phyloP scores from a whole-genome alignment of 257 asterid species.

The Solanum chiquidenum region DNA sequence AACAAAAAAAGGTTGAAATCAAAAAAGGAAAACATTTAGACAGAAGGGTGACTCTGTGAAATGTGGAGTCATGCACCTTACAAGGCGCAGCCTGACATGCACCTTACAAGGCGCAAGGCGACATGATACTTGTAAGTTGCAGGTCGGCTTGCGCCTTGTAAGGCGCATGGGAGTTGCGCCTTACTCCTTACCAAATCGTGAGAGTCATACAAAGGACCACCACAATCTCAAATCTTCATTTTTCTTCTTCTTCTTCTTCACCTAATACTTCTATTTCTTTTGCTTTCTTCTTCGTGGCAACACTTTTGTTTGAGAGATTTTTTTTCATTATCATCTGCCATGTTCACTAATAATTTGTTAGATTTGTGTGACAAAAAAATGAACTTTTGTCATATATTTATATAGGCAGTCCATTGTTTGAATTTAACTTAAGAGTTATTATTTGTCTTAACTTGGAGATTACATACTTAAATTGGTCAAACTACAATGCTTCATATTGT shows the following conservation, averaged over 20 bases:
- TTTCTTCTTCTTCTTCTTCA: not conserved
- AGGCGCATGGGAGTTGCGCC: not conserved
- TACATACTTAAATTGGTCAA: not conserved
- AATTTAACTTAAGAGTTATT: not conserved
- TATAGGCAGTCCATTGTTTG: not conserved
- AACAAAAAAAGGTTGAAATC: not conserved
- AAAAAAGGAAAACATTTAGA: not conserved
- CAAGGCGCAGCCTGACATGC: not conserved
- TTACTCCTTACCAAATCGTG: slow-evolving; percentile 23
- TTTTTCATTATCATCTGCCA: not conserved
- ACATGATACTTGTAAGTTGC: not conserved
- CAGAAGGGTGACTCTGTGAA: not conserved
- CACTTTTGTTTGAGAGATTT: not conserved
- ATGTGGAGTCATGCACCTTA: no score
- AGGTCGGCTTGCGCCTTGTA: not conserved
- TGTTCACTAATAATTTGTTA: not conserved
- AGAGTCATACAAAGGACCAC: slow-evolving; percentile 66
- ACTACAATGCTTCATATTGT: not conserved
- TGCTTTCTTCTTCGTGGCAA: not conserved
- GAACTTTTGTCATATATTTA: not conserved
- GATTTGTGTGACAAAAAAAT: not conserved
- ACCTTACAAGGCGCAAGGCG: not conserved
- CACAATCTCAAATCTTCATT: slow-evolving; percentile 50
- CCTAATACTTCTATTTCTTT: not conserved
- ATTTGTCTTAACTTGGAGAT: not conserved